phyloP scores from a whole-genome alignment of 352 stramenopile species.

The Thraustochytrium sp. region DNA sequence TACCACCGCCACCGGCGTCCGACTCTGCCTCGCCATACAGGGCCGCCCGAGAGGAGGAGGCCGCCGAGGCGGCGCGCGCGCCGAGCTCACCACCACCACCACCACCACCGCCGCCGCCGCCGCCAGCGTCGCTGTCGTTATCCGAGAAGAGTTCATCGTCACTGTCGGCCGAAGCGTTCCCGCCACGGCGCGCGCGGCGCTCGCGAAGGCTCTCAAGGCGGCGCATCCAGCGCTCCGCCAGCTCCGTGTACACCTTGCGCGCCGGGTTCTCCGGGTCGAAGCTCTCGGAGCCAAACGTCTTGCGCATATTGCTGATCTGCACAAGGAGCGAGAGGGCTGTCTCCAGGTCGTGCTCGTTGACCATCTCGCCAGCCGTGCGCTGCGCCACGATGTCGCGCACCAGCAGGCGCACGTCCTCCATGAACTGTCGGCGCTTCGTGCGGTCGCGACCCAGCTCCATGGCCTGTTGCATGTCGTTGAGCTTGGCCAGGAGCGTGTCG shows the following conservation, averaged over 20 bases:
- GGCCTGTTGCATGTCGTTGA: conserved; percentile 28
- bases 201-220: conserved; percentile 21
- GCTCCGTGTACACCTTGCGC: conserved; percentile 25
- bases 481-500: conserved; percentile 44
- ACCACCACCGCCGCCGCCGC: not conserved
- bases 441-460: not conserved
- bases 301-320: conserved; percentile 43
- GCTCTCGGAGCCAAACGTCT: conserved; percentile 20
- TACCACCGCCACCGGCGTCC: not conserved
- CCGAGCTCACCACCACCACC: not conserved
- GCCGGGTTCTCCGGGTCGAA: not conserved
- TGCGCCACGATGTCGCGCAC: conserved; percentile 31
- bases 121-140: not conserved
- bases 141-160: conserved; percentile 37
- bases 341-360: conserved; percentile 41
- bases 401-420: conserved; percentile 44
- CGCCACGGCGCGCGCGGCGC: not conserved
- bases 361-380: conserved; percentile 36
- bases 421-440: not conserved
- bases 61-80: not conserved
- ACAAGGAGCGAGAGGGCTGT: conserved; percentile 10
- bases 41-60: not conserved
- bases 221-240: conserved; percentile 11
- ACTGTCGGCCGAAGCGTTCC: not conserved
- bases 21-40: too few species aligned